Percentiles rank a stretch among this genome's conserved stretches.
Evolutionary conservation across 192 early-diverging fungal species (phyloP).

Genomic region (Backusella parvicylindrica): DNA sequence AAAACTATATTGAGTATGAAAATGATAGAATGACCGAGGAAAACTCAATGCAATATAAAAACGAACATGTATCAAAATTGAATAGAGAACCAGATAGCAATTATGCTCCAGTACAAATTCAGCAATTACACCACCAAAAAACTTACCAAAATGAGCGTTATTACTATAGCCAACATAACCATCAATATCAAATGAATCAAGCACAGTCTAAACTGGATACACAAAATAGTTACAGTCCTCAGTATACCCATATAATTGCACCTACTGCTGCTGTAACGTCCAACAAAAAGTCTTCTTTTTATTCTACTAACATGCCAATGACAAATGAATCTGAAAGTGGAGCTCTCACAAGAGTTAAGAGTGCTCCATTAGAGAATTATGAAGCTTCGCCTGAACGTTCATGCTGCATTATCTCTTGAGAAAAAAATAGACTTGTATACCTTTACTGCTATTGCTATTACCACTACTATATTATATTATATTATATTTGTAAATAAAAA

Average conservation of each 20-base stretch:
- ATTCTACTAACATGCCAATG: not conserved
- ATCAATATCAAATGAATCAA: not conserved
- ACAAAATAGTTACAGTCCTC: not conserved
- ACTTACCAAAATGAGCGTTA: not conserved
- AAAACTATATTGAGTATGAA: not conserved
- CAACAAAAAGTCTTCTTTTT: not conserved
- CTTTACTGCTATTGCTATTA: not conserved
- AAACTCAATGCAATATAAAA: not conserved
- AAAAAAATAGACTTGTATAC: not conserved
- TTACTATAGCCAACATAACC: not conserved
- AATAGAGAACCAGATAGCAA: not conserved
- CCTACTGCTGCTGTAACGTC: not conserved
- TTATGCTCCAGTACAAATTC: not conserved
- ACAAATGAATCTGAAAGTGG: not conserved
- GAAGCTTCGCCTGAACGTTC: not conserved
- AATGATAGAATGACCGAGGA: not conserved
- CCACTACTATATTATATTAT: not conserved
- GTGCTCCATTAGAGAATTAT: not conserved
- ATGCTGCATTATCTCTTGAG: not conserved
- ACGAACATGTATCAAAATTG: not conserved
- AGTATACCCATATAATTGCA: not conserved
- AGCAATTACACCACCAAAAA: not conserved
- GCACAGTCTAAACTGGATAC: not conserved
- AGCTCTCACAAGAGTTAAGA: not conserved
- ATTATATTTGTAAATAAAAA: not conserved